Percentiles rank a stretch among this genome's conserved stretches.
Evolutionary conservation across 2,329 filamentous ascomycete species (phyloP).

Genomic region (Fusarium anguioides): DNA sequence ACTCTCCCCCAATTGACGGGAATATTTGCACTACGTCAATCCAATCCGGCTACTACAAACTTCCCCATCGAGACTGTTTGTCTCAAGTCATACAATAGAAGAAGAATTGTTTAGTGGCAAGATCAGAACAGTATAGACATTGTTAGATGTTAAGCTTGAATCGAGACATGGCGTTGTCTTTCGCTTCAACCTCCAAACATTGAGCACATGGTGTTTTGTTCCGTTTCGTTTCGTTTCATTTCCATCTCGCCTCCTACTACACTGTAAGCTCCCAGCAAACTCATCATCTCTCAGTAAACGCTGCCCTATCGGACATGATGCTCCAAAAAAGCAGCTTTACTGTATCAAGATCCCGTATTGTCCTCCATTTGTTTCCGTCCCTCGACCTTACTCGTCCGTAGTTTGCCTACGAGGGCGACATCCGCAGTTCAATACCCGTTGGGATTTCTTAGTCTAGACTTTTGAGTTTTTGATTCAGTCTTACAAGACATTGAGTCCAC

Average conservation of each 20-base stretch:
- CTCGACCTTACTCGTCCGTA: slow-evolving; percentile 19
- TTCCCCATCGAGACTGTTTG: slow-evolving; percentile 24
- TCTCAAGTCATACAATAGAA: slow-evolving; percentile 1
- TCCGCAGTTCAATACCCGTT: slow-evolving; percentile 7
- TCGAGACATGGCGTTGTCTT: slow-evolving; percentile 35
- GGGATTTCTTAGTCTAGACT: not conserved
- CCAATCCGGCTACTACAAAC: slow-evolving; percentile 7
- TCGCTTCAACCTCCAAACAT: slow-evolving; percentile 31
- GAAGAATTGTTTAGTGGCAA: not conserved
- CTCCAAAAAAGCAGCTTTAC: slow-evolving; percentile 20
- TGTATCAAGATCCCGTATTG: slow-evolving; percentile 20
- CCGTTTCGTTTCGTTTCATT: slow-evolving; percentile 10
- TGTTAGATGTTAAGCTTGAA: slow-evolving; percentile 21
- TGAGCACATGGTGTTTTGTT: slow-evolving; percentile 20
- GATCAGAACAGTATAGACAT: not conserved
- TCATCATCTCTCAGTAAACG: too few relatives aligned
- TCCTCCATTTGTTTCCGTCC: slow-evolving; percentile 26
- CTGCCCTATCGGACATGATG: not conserved
- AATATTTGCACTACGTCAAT: slow-evolving; percentile 4
- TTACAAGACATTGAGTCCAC: slow-evolving; percentile 38
- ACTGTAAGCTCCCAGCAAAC: not conserved
- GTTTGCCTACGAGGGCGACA: slow-evolving; percentile 10
- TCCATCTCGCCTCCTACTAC: not conserved
- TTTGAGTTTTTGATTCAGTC: slow-evolving; percentile 15
- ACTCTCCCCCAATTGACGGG: slow-evolving; percentile 12